phyloP scores from a whole-genome alignment of 108 stramenopile genomes.

The Seminavis robusta region DNA sequence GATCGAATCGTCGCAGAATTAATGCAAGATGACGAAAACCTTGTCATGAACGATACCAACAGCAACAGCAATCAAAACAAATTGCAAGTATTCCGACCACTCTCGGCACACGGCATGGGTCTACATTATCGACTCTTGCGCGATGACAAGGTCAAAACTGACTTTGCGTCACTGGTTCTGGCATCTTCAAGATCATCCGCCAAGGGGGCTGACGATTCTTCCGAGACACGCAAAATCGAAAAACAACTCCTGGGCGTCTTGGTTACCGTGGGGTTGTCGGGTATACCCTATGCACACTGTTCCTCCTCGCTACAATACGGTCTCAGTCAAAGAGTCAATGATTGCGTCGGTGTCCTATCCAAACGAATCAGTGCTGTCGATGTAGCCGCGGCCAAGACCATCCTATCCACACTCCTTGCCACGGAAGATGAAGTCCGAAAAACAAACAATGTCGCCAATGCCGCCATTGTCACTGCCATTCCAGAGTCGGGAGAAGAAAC shows the following conservation, averaged over 20 bases:
- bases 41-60: neutral
- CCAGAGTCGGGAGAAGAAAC: neutral
- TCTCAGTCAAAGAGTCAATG: slow-evolving; percentile 27
- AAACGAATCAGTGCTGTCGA: slow-evolving; percentile 6
- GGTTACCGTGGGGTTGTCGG: slow-evolving; percentile 30
- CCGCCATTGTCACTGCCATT: neutral
- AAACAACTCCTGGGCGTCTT: slow-evolving; percentile 14
- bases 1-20: slow-evolving; percentile 3
- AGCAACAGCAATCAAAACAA: slow-evolving; percentile 5
- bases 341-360: slow-evolving; percentile 37
- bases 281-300: slow-evolving; percentile 17
- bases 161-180: slow-evolving; percentile 17
- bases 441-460: slow-evolving; percentile 24
- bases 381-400: neutral
- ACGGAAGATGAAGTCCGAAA: slow-evolving; percentile 37
- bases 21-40: slow-evolving; percentile 20
- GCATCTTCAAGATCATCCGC: too few relatives aligned
- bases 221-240: neutral
- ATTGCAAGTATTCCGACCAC: slow-evolving; percentile 35
- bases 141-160: slow-evolving; percentile 10
- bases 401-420: slow-evolving; percentile 33
- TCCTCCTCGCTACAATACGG: slow-evolving; percentile 19
- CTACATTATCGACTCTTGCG: slow-evolving; percentile 31
- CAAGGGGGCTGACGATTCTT: neutral
- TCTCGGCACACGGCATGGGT: slow-evolving; percentile 29